Base-by-base conservation (phyloP, 306 rosid species). In the Cucurbita maxima region DNA sequence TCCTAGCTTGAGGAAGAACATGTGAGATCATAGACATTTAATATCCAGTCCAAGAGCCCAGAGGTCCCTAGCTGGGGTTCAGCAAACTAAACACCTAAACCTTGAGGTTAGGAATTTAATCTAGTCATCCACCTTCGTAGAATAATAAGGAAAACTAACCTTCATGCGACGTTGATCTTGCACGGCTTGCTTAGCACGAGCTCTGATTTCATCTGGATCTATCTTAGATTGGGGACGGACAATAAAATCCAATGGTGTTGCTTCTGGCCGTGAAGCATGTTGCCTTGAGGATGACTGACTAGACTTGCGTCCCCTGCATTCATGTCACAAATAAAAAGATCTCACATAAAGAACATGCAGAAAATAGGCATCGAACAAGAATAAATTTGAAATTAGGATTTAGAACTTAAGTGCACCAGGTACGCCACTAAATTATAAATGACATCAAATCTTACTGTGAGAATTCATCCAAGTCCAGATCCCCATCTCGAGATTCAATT, bases 121-220 rank as follows among this genome's bases (percentile, higher is more conserved):
- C 50, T 10, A 53, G 44, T 57, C 60, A 51, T 44, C 37, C 20
- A 67, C 56, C 37, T 5, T 58, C 25, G 40, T 48, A 30, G 15
- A 14, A 30, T 9, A 20, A 71, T 22, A 22, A 67, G 50, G 58
- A 67, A 71, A 58, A 76, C 91, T 36, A 71, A 93, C 98, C 96
- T 93, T 93, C 86, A 93, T 72, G 3, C 94, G 94, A 64, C 87
- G 91, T 85, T 90, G 98, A 86, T 90, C 98, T 67, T 87, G 98
- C 15, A 84, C 76, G 15, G 87, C 90, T 79, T 81, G 87, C 77
- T 93, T 93, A 59, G 96, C 88, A 7, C 96, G 88, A 19, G 97
- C 98, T 78, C 97, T 86, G 76, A 93, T 55, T 88, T 90, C 97
- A 43, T 93, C 98, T 6, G 97, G 97, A 71, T 93, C 98, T 81